Conservation (phyloP, 495 filamentous ascomycete species). For the Aspergillus saccharolyticus region DNA sequence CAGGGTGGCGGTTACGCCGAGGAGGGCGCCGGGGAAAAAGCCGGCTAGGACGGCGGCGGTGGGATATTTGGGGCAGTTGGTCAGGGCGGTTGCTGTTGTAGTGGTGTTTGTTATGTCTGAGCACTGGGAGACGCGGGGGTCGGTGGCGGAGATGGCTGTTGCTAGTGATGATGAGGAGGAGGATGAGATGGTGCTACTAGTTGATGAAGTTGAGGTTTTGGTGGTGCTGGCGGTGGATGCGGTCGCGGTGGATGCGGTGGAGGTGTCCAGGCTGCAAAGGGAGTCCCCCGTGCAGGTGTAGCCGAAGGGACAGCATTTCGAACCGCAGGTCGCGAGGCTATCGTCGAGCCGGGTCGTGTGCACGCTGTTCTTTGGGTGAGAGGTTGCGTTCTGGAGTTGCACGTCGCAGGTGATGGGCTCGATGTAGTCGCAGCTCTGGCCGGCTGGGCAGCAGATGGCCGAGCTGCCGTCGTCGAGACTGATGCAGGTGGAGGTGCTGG, state of each 20-base stretch:
- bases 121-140: conserved; percentile 18
- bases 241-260: conserved; percentile 16
- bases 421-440: conserved; percentile 59
- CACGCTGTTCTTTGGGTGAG: conserved; percentile 55
- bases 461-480: conserved; percentile 61
- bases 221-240: background rate
- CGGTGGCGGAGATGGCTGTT: conserved; percentile 12
- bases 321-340: conserved; percentile 52
- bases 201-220: background rate
- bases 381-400: conserved; percentile 55
- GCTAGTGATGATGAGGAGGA: conserved; percentile 1
- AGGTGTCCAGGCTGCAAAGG: conserved; percentile 33
- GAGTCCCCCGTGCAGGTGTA: conserved; percentile 57
- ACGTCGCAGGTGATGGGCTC: conserved; percentile 68
- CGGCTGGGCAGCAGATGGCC: conserved; percentile 71
- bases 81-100: conserved; percentile 11
- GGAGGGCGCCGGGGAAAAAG: conserved; percentile 58
- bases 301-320: conserved; percentile 70
- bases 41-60: conserved; percentile 52
- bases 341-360: conserved; percentile 63
- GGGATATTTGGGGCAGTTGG: conserved; percentile 41
- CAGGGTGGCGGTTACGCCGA: conserved; percentile 46
- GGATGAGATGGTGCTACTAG: background rate
- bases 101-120: conserved; percentile 11
- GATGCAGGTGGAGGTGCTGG: conserved; percentile 55